Percentiles rank a stretch among this genome's conserved stretches.
Conservation (phyloP, 345 rosid species). For the Diplotaxis tenuifolia region DNA sequence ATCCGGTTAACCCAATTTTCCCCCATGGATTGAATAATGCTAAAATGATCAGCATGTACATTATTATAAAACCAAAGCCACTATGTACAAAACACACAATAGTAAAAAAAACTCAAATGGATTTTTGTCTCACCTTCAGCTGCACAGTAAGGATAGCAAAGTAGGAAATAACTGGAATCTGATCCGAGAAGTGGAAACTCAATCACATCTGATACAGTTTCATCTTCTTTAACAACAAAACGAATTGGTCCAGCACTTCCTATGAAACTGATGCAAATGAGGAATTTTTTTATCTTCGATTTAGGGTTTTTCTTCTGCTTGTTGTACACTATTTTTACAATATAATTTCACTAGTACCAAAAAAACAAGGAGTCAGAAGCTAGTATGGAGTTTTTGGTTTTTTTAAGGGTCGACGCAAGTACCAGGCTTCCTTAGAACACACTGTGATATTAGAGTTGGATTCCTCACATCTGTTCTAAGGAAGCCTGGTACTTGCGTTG, state of each 20-base stretch:
- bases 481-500: no score
- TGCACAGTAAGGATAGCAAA: slow-evolving; percentile 58
- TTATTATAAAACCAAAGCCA: background rate
- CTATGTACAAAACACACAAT: background rate
- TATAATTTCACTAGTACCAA: background rate
- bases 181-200: slow-evolving; percentile 78
- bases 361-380: background rate
- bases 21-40: slow-evolving; percentile 72
- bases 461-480: no score
- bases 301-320: slow-evolving; percentile 66
- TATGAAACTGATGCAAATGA: slow-evolving; percentile 66
- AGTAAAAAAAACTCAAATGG: background rate
- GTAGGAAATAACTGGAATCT: slow-evolving; percentile 63
- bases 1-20: slow-evolving; percentile 66
- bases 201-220: slow-evolving; percentile 67
- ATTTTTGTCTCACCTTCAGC: slow-evolving; percentile 35
- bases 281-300: slow-evolving; percentile 55
- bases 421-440: no score
- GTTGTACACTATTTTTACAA: slow-evolving; percentile 40
- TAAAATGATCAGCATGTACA: slow-evolving; percentile 16
- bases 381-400: background rate
- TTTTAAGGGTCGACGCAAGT: no score
- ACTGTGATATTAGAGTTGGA: no score
- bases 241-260: slow-evolving; percentile 97
- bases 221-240: slow-evolving; percentile 75